Base-by-base conservation (phyloP, 805 yeast species). In the Saccharomyces jurei region DNA sequence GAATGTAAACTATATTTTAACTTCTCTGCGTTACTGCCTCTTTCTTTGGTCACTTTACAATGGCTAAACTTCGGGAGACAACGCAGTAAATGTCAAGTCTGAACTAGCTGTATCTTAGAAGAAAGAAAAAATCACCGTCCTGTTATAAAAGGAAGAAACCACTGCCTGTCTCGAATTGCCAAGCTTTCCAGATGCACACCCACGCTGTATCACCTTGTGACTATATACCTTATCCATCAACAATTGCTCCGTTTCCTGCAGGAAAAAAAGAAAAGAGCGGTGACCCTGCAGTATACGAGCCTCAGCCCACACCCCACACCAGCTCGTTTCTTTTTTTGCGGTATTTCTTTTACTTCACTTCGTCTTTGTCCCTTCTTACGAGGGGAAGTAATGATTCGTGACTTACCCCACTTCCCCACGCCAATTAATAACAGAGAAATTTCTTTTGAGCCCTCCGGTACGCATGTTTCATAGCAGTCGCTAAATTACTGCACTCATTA, bases 401-500 rank as follows among this genome's bases (percentile, higher is more conserved):
- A 17, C 22, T 5, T 36, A n/a, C 44, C 44, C 44, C 44, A 36
- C 44, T 36, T 36, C 44, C 44, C 44, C 44, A 36, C 44, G 44
- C 44, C 22, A 36, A 21, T 36, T 17, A 21, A 36, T 25, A 9
- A 17, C 44, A n/a, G 11, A 36, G 10, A 36, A 36, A 36, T 17
- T 17, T 17, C 22, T 46, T 46, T 22, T 28, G 17, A 21, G 22
- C 11, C 11, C 22, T 14, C 49, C 29, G 30, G n/a, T 22, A 26
- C 30, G 28, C 30, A n/a, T 21, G 29, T 46, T 46, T 26, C 49
- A 10, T 26, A 21, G 49, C 49, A 14, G 14, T 28, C 11, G 2
- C 22, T 22, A 41, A 52, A 92, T 94, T 98, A 86, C 95, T 58
- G 92, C 94, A 72, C 74, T 70, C 92, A 71, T 80, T 94, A 22